A percentile compares a stretch with the other conserved stretches of the same genome.
Conservation (phyloP, 2,329 filamentous ascomycete species). For the Penicillium olsonii region DNA sequence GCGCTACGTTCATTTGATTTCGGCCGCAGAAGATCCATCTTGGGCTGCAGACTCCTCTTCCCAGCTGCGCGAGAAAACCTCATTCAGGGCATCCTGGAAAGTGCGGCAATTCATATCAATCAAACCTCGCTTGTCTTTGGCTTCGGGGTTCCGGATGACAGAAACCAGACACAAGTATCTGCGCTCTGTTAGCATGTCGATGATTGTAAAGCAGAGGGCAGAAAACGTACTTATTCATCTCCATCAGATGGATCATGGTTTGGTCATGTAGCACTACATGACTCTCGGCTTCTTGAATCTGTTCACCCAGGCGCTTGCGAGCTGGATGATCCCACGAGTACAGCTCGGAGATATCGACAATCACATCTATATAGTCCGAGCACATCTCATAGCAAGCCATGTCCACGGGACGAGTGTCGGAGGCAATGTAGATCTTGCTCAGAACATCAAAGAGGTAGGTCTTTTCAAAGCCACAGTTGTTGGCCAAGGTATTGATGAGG, state of each 20-base stretch:
- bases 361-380: constrained; percentile 97
- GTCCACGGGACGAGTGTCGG: constrained; percentile 88
- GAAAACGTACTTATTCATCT: constrained; percentile 63
- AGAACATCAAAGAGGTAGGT: constrained; percentile 97
- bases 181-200: constrained; percentile 9
- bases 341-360: constrained; percentile 94
- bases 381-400: constrained; percentile 98
- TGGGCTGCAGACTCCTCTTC: constrained; percentile 35
- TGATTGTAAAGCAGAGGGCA: neutral
- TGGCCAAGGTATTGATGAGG: constrained; percentile 89
- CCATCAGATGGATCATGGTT: constrained; percentile 64
- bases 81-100: constrained; percentile 62
- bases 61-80: constrained; percentile 59
- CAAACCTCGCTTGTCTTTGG: constrained; percentile 63
- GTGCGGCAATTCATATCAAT: constrained; percentile 68
- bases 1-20: constrained; percentile 11
- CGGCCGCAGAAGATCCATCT: neutral
- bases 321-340: constrained; percentile 71
- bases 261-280: constrained; percentile 63
- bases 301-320: constrained; percentile 44
- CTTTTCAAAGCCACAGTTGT: constrained; percentile 94
- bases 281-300: constrained; percentile 60
- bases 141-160: constrained; percentile 65
- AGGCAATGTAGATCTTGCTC: constrained; percentile 98
- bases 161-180: constrained; percentile 66